Base-by-base conservation (phyloP, 2,329 filamentous ascomycete genomes). In the Trichophyton benhamiae region DNA sequence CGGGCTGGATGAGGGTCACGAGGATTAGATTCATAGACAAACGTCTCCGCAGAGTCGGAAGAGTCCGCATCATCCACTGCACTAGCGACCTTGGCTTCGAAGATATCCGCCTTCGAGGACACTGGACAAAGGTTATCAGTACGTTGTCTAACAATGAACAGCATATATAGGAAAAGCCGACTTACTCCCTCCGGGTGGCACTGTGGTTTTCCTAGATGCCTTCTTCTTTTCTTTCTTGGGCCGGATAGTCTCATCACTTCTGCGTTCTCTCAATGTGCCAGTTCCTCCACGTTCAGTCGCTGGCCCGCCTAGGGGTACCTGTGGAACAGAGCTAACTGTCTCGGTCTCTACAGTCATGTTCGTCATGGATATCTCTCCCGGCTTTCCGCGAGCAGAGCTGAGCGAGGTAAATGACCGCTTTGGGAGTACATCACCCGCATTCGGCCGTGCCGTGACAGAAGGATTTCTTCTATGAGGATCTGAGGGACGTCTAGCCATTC, bases 291-390 rank as follows among this genome's bases (percentile, higher is more conserved):
- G 77, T 63, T 86, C 84, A 52, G 79, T 78, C 41, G 78, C 74
- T 27, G 75, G 80, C 42, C 83, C 83, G 38, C 87, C 85, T 30
- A 96, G 79, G 8, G 87, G 84, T 30, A 91, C 83, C 70, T 95
- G 91, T 9, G 91, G 90, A 60, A 96, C 88, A 2, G 91, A 95
- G 49, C 85, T 87, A 42, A 99, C 94, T 0, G 91, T 95, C 74
- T 99, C 94, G 0, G 94, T 96, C 77, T 99, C 94, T 13, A 97
- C 92, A 8, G 90, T 97, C 91, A 99, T 96, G 68, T 89, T 94
- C 70, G 87, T 85, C 62, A 86, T 82, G 41, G 88, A 87, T n/a
- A 85, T 86, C 71, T 95, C 89, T 59, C 80, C 72, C 30, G 83
- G 78, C 71, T 91, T 89, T 38, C 83, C 80, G 70, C 91, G 89